Base-by-base conservation (phyloP, 345 rosid species). In the Eucalyptus fibrosa region DNA sequence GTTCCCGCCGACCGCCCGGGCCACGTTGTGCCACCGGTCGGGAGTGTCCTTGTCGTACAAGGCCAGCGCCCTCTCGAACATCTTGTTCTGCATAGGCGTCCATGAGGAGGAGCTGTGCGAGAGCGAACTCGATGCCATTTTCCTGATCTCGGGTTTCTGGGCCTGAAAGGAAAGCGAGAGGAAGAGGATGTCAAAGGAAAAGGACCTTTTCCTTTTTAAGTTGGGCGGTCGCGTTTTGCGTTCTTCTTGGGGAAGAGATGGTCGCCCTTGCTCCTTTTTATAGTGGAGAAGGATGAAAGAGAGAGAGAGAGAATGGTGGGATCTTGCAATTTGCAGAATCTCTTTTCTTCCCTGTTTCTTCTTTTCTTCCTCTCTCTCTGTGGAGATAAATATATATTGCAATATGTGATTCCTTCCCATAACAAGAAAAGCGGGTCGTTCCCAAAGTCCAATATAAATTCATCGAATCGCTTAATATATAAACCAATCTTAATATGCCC, bases 11-110 rank as follows among this genome's bases (percentile, higher is more conserved):
- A 97, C 98, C 44, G 94, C 95, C 89, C 91, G 91, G 32, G 99
- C 98, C 82, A 97, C 95, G 85, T 97, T 97, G 87, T 97, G 97
- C 99, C 99, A 97, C 55, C 99, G 97, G 90, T 97, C 99, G 10
- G 98, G 98, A 19, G 98, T 95, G 89, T 97, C 98, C 94, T 94
- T 93, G 91, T 97, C 98, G 32, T 93, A 94, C 82, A 94, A 69
- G 15, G 98, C 99, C 87, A 97, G 94, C 42, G 99, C 99, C 91
- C 91, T 95, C 92, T 97, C 99, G 69, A 97, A 97, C 82, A 87
- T 91, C 94, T 97, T 96, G 93, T 97, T 96, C 72, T 97, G 98
- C 92, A 88, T 92, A 6, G 94, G 87, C 8, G 98, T 97, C 99
- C 99, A 97, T 7, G 93, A 86, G 37, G 95, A 92, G 90, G 94